Percentiles rank a stretch among this genome's conserved stretches.
Evolutionary conservation across 768 basidiomycete genomes (phyloP).

Genomic region (Amanita pseudoporphyria): DNA sequence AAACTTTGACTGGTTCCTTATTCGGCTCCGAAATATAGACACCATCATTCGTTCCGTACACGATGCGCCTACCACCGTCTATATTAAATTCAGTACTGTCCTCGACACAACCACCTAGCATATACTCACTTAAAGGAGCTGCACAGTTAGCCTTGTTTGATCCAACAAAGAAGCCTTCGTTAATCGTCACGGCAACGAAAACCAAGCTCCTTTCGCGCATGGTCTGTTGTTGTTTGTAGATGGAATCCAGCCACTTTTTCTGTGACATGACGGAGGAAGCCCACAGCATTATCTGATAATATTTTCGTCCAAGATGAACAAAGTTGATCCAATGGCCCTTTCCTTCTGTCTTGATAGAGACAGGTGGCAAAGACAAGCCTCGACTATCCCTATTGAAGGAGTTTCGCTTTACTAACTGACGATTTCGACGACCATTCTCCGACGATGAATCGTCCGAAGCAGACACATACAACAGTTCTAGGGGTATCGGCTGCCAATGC

Average conservation of each 20-base stretch:
- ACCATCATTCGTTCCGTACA: constrained; percentile 97
- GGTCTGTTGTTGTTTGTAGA: constrained; percentile 79
- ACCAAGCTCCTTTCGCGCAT: constrained; percentile 78
- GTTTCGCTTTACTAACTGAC: constrained; percentile 35
- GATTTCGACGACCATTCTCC: constrained; percentile 24
- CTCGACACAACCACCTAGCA: background rate
- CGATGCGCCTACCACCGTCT: constrained; percentile 80
- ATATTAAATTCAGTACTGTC: constrained; percentile 8
- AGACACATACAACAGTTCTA: constrained; percentile 81
- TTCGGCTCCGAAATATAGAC: constrained; percentile 84
- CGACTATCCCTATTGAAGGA: constrained; percentile 30
- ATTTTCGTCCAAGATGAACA: constrained; percentile 87
- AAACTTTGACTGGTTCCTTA: constrained; percentile 81
- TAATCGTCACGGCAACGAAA: constrained; percentile 79
- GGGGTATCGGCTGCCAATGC: constrained; percentile 74
- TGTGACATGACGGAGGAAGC: constrained; percentile 76
- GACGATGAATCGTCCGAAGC: constrained; percentile 55
- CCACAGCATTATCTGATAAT: constrained; percentile 88
- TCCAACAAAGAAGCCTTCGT: constrained; percentile 82
- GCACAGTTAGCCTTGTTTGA: constrained; percentile 90
- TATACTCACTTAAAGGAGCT: constrained; percentile 71
- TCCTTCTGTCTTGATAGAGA: constrained; percentile 44
- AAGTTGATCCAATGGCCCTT: constrained; percentile 92
- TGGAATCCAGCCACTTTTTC: constrained; percentile 90
- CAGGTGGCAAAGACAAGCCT: constrained; percentile 32